Evolutionary conservation across 345 rosid genomes (phyloP).

Genomic region (Eucalyptus cladocalyx): DNA sequence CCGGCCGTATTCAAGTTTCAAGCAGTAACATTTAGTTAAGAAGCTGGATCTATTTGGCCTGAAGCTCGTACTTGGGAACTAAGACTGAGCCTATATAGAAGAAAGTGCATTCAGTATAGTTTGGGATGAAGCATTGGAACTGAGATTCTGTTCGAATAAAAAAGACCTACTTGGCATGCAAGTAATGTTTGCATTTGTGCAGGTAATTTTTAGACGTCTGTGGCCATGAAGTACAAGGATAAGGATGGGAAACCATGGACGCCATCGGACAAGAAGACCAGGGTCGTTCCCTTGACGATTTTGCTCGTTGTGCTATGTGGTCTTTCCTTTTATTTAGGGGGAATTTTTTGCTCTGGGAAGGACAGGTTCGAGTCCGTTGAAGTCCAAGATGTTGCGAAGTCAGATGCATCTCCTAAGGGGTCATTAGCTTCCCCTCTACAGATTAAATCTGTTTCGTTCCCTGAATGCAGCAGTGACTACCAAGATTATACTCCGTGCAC

Average conservation of each 20-base stretch:
- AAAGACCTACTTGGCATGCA: background rate
- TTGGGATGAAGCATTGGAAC: background rate
- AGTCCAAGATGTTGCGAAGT: conserved; percentile 17
- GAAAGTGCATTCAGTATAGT: background rate
- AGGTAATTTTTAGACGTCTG: conserved; percentile 4
- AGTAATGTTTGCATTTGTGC: background rate
- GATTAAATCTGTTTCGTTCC: conserved; percentile 43
- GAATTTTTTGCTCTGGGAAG: conserved; percentile 57
- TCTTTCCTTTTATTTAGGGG: conserved; percentile 87
- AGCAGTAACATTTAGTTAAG: background rate
- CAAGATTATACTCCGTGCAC: conserved; percentile 99
- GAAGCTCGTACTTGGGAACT: background rate
- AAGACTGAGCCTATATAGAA: background rate
- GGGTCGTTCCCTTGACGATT: conserved; percentile 32
- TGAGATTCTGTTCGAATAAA: background rate
- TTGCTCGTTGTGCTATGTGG: conserved; percentile 52
- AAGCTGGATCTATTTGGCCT: background rate
- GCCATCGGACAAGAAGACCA: conserved; percentile 36
- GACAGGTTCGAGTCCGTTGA: background rate
- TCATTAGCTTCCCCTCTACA: conserved; percentile 29
- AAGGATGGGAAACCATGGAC: conserved; percentile 67
- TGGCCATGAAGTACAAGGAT: conserved; percentile 47
- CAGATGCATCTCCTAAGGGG: conserved; percentile 32
- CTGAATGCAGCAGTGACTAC: conserved; percentile 68
- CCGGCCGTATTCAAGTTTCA: background rate